These are phyloP conservation scores for Monilinia fructicola DNA, from an alignment of 2,329 filamentous ascomycete genomes.

Conservation along the genomic window DNA sequence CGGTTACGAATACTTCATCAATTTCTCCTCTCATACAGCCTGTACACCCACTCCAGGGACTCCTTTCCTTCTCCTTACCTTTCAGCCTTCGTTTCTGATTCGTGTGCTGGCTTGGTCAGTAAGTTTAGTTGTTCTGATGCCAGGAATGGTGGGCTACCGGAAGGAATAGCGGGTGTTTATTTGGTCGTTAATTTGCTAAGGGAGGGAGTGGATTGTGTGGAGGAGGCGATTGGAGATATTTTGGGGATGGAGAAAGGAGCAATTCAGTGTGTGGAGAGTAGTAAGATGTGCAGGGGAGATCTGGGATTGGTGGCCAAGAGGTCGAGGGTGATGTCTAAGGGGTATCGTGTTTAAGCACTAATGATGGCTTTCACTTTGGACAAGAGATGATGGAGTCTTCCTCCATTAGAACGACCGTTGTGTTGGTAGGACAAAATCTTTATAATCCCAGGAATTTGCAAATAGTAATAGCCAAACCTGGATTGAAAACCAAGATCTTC, in stretches of 20 bases:
- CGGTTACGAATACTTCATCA: neutral
- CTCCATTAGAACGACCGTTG: neutral
- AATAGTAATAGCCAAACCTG: no score
- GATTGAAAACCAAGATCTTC: no score
- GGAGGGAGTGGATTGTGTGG: neutral
- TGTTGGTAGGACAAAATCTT: neutral
- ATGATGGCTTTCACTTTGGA: neutral
- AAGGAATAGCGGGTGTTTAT: neutral
- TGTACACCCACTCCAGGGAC: neutral
- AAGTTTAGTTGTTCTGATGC: neutral
- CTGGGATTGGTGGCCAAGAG: no score
- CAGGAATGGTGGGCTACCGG: accelerated
- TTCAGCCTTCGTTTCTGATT: neutral
- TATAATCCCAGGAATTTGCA: no score
- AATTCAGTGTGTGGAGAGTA: neutral
- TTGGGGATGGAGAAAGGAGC: neutral
- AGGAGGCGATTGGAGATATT: neutral
- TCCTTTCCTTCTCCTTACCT: neutral
- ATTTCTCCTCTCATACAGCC: neutral
- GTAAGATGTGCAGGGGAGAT: neutral
- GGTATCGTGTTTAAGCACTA: no score
- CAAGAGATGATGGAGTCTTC: neutral
- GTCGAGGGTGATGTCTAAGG: neutral
- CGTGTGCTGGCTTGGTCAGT: neutral
- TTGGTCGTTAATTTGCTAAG: neutral